Percentiles rank a stretch among this genome's conserved stretches.
Evolutionary conservation across 257 asterid species (phyloP).

Genomic region (Datura wrightii): DNA sequence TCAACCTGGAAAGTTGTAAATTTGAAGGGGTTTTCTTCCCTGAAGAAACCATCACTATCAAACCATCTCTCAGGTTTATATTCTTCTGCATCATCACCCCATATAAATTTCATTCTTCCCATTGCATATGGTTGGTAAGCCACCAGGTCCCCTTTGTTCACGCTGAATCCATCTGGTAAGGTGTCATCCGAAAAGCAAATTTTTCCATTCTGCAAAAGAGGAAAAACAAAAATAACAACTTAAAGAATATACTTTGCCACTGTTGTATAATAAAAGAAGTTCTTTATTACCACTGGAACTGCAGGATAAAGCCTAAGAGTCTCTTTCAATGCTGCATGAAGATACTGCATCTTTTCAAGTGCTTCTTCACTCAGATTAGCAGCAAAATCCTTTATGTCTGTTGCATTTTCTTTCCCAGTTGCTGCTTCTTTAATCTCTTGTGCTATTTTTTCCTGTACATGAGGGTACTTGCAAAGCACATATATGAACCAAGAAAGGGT

Average conservation of each 20-base stretch:
- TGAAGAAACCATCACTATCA: slow-evolving; percentile 51
- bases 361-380: slow-evolving; percentile 48
- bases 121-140: slow-evolving; percentile 63
- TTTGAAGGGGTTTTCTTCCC: slow-evolving; percentile 58
- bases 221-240: neutral
- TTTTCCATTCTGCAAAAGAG: slow-evolving; percentile 53
- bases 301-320: slow-evolving; percentile 67
- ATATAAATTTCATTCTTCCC: slow-evolving; percentile 65
- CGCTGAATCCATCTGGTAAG: slow-evolving; percentile 59
- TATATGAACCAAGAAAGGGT: slow-evolving; percentile 67
- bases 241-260: neutral
- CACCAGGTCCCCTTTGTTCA: slow-evolving; percentile 63
- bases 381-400: slow-evolving; percentile 37
- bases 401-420: slow-evolving; percentile 26
- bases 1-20: slow-evolving; percentile 65
- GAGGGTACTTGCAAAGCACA: slow-evolving; percentile 58
- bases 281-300: slow-evolving; percentile 54
- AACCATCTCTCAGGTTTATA: slow-evolving; percentile 74
- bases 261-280: neutral
- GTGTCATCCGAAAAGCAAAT: slow-evolving; percentile 55
- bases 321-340: slow-evolving; percentile 43
- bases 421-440: slow-evolving; percentile 49
- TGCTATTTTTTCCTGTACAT: slow-evolving; percentile 55
- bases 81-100: slow-evolving; percentile 69
- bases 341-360: slow-evolving; percentile 54